Evolutionary conservation across 805 yeast genomes (phyloP), one percentile per base, ranked within the genome.

Genomic region (Lachancea cidri): DNA sequence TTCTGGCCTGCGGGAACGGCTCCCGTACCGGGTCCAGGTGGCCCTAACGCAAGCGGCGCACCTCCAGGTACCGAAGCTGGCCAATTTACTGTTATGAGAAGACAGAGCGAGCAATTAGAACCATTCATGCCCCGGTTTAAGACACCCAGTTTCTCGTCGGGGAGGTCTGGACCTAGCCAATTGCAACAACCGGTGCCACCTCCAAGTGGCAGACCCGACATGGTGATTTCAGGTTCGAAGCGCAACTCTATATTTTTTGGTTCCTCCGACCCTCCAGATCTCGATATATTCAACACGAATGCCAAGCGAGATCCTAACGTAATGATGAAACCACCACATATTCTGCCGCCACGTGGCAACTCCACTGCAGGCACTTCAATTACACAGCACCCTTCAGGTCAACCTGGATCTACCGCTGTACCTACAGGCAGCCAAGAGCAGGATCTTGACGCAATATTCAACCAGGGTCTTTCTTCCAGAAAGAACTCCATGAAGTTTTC

Each of bases 101-200:
- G 77, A 36, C 73, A 71, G n/a, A 67, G 75, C 36, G 78, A 74
- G 48, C 76, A 71, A 38, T 45, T 72, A 37, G 79, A 74, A 40
- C 72, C 76, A 1, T 73, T 72, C 47, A 61, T 66, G 37, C 66
- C 74, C 3, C 58, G 62, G 35, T 52, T 64, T 34, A 57, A 55
- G 37, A 53, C 53, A 1, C 55, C 58, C 5, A 45, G 54, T 4
- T 50, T 52, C 29, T 43, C 53, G 18, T 29, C 42, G 11, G 34
- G 43, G 8, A 11, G 29, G 18, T 38, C 42, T 2, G 46, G 41
- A n/a, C 20, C 43, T 9, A 36, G n/a, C 20, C 43, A 39, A 22
- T 14, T 29, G 7, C 44, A 39, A 19, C 42, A 36, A 19, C 44
- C 44, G 20, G 30, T 17, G 13, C 22, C 19, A 18, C 27, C 39